Conservation (phyloP, 2,329 filamentous ascomycete genomes). For the Botryotinia calthae region DNA sequence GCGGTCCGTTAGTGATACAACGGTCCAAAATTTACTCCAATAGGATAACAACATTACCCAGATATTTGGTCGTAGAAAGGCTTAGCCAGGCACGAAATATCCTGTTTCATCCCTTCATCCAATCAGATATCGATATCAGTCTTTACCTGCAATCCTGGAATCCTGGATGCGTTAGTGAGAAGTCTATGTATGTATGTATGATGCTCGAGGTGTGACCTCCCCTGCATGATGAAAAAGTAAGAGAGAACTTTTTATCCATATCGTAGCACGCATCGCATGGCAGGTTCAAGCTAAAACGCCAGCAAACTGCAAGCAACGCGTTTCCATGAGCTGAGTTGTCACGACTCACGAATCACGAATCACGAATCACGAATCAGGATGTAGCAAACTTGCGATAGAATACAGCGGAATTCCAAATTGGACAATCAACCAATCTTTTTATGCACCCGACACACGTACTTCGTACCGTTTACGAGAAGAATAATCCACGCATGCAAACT, state of each 20-base stretch:
- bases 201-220: background rate
- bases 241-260: background rate
- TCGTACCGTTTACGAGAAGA: background rate
- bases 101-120: background rate
- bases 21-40: background rate
- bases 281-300: background rate
- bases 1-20: background rate
- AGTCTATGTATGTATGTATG: background rate
- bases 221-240: constrained; percentile 2
- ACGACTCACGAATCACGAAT: background rate
- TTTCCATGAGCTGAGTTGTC: background rate
- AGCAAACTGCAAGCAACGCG: background rate
- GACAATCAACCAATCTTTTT: background rate
- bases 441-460: background rate
- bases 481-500: background rate
- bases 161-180: background rate
- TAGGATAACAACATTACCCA: background rate
- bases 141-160: background rate
- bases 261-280: background rate
- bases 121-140: background rate
- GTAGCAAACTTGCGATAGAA: background rate
- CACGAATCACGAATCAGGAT: background rate
- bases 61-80: background rate
- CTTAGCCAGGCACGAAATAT: constrained; percentile 10
- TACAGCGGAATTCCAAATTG: too few species aligned